These are phyloP conservation scores for Piper longum DNA, from an alignment of 164 flowering plant genomes.

Conservation along the genomic window DNA sequence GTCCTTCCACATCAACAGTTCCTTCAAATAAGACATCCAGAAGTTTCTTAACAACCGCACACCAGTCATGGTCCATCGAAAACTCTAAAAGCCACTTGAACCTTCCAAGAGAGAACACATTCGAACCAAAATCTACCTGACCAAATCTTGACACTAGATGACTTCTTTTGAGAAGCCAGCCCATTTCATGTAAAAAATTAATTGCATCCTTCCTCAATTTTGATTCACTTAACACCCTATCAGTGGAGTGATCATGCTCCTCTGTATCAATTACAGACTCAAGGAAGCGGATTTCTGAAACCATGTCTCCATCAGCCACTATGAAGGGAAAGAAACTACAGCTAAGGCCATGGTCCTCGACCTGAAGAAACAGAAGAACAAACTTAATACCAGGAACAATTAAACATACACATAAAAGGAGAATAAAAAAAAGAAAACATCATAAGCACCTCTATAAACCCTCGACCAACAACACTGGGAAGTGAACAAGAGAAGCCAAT, in stretches of 20 bases:
- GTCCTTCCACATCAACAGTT: constrained; percentile 12
- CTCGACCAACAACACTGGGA: constrained; percentile 50
- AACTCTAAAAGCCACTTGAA: constrained; percentile 58
- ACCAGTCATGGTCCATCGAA: constrained; percentile 65
- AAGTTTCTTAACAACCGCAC: constrained; percentile 63
- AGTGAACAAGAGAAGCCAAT: constrained; percentile 34
- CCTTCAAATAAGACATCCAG: constrained; percentile 39
- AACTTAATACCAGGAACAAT: background rate
- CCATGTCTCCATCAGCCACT: constrained; percentile 58
- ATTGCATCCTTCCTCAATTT: constrained; percentile 29
- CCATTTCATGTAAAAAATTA: constrained; percentile 63
- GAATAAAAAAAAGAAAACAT: background rate
- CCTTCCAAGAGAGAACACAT: constrained; percentile 34
- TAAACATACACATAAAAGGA: no score
- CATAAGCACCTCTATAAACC: constrained; percentile 58
- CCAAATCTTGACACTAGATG: constrained; percentile 22
- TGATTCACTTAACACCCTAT: constrained; percentile 10
- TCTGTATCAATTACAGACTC: constrained; percentile 24
- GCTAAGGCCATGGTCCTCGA: constrained; percentile 55
- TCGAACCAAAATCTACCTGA: constrained; percentile 11
- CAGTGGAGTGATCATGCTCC: constrained; percentile 12
- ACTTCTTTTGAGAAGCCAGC: constrained; percentile 69
- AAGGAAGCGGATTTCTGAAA: constrained; percentile 52
- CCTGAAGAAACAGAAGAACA: constrained; percentile 19
- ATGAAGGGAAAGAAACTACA: constrained; percentile 66